Evolutionary conservation across 208 protist genomes (phyloP).

Genomic region (Trypanosoma vivax): DNA sequence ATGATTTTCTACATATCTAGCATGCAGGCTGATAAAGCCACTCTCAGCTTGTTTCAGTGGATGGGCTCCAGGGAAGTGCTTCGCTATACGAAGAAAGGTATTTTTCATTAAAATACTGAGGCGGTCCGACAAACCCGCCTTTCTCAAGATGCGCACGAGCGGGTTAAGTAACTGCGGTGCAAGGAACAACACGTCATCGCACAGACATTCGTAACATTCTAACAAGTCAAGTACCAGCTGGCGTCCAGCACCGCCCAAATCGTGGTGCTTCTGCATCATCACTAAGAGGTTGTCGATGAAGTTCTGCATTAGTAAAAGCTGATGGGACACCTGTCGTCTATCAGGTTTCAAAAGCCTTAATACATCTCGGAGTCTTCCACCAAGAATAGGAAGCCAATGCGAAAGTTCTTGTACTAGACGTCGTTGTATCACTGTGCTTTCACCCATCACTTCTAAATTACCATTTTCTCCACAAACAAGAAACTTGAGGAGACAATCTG

Average conservation of each 20-base stretch:
- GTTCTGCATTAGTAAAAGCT: constrained; percentile 7
- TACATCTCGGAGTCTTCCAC: not conserved
- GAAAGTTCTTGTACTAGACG: constrained; percentile 12
- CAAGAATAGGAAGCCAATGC: constrained; percentile 11
- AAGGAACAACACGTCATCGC: constrained; percentile 8
- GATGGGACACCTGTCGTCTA: not conserved
- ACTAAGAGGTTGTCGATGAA: constrained; percentile 7
- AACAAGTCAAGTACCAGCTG: constrained; percentile 8
- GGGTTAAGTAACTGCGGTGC: constrained; percentile 19
- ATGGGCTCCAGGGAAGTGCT: not conserved
- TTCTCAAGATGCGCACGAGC: constrained; percentile 6
- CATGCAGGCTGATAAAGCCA: constrained; percentile 8
- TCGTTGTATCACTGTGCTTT: too few species aligned
- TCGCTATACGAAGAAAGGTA: constrained; percentile 1
- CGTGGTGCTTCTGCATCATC: not conserved
- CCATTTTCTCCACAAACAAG: too few species aligned
- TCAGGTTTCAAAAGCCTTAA: not conserved
- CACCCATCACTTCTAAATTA: too few species aligned
- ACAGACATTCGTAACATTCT: constrained; percentile 13
- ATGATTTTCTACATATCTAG: too few species aligned
- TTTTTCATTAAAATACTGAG: constrained; percentile 8
- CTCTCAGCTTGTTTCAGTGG: constrained; percentile 4
- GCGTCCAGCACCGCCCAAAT: not conserved
- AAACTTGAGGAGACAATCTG: too few species aligned
- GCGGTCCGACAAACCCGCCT: constrained; percentile 1